Evolutionary conservation across 2,329 filamentous ascomycete genomes (phyloP), one percentile per base, ranked within the genome.

Genomic region (Canariomyces notabilis): DNA sequence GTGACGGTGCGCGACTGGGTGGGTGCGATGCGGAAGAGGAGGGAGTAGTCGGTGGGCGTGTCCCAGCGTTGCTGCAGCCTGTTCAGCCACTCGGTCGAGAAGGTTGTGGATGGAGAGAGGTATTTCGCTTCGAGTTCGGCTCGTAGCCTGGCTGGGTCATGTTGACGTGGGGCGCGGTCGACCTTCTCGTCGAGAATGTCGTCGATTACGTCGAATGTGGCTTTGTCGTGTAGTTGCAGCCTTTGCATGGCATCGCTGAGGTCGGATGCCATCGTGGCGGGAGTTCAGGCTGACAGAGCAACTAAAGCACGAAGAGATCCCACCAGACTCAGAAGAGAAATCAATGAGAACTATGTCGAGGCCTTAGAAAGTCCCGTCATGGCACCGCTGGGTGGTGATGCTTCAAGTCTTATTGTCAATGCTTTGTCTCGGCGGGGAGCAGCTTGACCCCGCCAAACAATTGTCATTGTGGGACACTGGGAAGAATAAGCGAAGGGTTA

Each of bases 1-100:
- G 89, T 95, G 56, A 96, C 84, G n/a, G 90, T 97, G 48, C 93
- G 82, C 14, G 89, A 91, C 67, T 97, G 93, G 0, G 91, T 94
- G 3, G 89, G 87, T 1, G 89, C 89, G 44, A 97, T 77, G 53
- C 84, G 80, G 67, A 95, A 95, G 15, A 97, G 77, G 46, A 89
- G 82, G n/a, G 82, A 79, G 62, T 90, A 86, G 59, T 95, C 85
- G 31, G 82, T 78, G 4, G 87, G 80, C 46, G 82, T 76, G 53
- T 95, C 87, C 93, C 91, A 98, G 60, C 77, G 73, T 75, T 91
- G 88, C 67, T 98, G 93, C 35, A 97, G 69, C 45, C 80, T 79
- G 64, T 95, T 89, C 49, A 98, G 77, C 89, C 93, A 97, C 60
- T 85, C 82, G 4, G 80, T 72, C 26, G 83, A 89, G 69, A 98